Evolutionary conservation across 345 rosid species (phyloP), one percentile per base, ranked within the genome.

Genomic region (Nephelium lappaceum): DNA sequence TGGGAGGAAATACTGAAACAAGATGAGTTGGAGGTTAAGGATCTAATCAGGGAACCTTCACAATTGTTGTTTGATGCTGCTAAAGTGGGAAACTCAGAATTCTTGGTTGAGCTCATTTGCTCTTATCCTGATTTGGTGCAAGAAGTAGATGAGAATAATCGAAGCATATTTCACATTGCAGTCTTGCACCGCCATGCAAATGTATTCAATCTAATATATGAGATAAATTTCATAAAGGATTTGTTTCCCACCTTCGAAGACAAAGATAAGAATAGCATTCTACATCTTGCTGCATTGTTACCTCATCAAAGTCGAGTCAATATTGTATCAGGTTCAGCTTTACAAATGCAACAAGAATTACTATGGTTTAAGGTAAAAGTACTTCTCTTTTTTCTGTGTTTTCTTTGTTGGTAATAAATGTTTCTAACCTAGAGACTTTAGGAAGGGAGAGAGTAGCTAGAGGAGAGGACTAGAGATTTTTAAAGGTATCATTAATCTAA

Each of bases 151-250:
- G 62, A 53, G 4, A 53, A 53, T 16, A 16, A 57, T 0, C 36
- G 63, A 38, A 78, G 67, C 15, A 74, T 82, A 47, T 82, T 82
- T 72, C 85, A 82, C 49, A 77, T 70, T 16, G 82, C 85, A 15
- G 80, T 79, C 25, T n/a, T 76, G 19, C 61, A 72, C 16, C 73
- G 83, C 24, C 83, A 83, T 5, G 72, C 39, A 24, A 43, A 76
- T 8, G 49, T 79, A 58, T 79, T 79, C 47, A 72, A 36, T 16
- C 72, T 76, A 21, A 76, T 79, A 65, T 5, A 62, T 8, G 73
- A 63, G 15, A 49, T 77, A 16, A 83, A 78, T 9, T 55, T 78
- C 12, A 66, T 41, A 8, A 83, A 69, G 60, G 63, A 77, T 36
- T 6, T 77, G 14, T 11, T 80, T 15, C 75, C 77, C 1, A 19